Evolutionary conservation across 2,329 filamentous ascomycete species (phyloP), one percentile per base, ranked within the genome.

Genomic region (Xylaria sp.): DNA sequence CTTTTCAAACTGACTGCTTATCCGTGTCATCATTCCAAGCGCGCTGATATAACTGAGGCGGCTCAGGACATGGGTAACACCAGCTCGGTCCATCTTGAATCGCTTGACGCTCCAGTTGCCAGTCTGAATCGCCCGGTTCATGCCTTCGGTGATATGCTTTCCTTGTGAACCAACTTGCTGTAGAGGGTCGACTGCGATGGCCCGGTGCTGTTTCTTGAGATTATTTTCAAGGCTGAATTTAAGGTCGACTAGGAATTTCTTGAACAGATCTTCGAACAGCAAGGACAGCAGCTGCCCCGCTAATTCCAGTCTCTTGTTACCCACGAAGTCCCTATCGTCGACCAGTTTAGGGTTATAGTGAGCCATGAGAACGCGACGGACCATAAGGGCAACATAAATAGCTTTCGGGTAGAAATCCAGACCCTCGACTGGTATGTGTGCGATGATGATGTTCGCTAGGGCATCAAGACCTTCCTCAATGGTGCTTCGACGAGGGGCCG

Each of bases 11-110:
- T 99, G 94, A 81, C 90, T 95, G 72, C 89, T 94, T 67, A 99
- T 97, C 72, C 94, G 84, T 13, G 94, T 99, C 94, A 99, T 99
- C 95, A 99, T 99, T 59, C 95, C 95, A 22, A 99, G 83, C 22
- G 94, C 94, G 59, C 89, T 90, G 71, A 99, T 97, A 69, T 97
- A 99, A 72, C 93, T 97, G 50, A 99, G 79, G 60, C 94, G 86
- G 74, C 93, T 97, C 44, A 99, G 80, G 39, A 99, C 92, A 72
- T 99, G 94, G 0, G 95, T 97, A 19, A 99, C 92, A 69, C 94
- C 94, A 19, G 94, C 93, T 70, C 93, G 83, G 69, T 97, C 95
- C 94, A 99, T 99, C 73, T 93, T 92, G 78, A 99, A 99, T 71
- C 95, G 91, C 74, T 97, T 97, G 63, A 99, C 82, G 59, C 84